Base-by-base conservation (phyloP, 305 asterid species). In the Withania somnifera region DNA sequence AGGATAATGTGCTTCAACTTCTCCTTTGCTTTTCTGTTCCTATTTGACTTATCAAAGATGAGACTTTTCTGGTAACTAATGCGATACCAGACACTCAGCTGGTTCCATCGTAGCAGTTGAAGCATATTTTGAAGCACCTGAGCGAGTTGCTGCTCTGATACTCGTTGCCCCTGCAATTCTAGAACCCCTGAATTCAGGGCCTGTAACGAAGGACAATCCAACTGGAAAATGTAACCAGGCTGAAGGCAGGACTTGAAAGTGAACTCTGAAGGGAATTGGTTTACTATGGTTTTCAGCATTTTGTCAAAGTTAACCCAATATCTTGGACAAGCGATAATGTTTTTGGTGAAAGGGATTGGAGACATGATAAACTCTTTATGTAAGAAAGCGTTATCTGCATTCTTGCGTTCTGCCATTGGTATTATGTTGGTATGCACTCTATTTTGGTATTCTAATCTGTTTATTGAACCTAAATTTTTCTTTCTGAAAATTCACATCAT, bases 71-170 rank as follows among this genome's bases (percentile, higher is more conserved):
- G 64, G 77, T 56, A 81, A 86, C 67, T 81, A 77, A 88, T 83
- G 84, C 81, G 73, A 75, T 84, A 58, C 77, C 90, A 95, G 98
- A 93, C 98, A 96, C 87, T 96, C 99, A 71, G 99, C 97, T 45
- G 99, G 99, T 82, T 93, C 97, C 56, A 89, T 93, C 77, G 95
- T 94, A 71, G 99, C 99, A 50, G 90, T 94, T 30, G 97, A 96
- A 80, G 87, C 98, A 75, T 96, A 96, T 86, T 93, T 94, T 51
- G 94, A 93, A 92, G 97, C 97, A 69, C 98, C 98, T 5, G 97
- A 94, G 83, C 90, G 90, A 57, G 92, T 96, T 71, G 98, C 98
- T 86, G 99, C 99, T 77, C 90, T 96, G 84, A 87, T 96, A 87
- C 97, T 96, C 26, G 95, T 96, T 45, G 95, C 95, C 57, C 99